A percentile compares a stretch with the other conserved stretches of the same genome.
Conservation (phyloP, 768 basidiomycete species). For the Tricholoma terreum region DNA sequence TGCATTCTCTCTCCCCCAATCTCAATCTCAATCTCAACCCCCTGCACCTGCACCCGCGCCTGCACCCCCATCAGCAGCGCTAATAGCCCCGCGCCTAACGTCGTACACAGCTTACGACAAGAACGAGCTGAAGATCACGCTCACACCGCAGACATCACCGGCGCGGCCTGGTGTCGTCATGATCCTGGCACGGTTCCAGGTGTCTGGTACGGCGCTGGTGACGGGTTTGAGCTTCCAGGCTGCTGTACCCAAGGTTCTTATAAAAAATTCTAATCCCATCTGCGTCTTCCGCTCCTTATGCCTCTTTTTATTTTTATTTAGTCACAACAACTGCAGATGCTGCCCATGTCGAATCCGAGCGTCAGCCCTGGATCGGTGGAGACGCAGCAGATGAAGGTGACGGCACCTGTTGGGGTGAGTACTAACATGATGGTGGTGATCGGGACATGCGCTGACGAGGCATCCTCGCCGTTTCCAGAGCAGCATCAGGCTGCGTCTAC, state of each 20-base stretch:
- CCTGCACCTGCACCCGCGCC: slow-evolving; percentile 24
- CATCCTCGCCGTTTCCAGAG: slow-evolving; percentile 46
- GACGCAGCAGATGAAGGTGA: slow-evolving; percentile 93
- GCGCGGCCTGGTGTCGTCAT: slow-evolving; percentile 86
- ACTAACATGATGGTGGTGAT: not conserved
- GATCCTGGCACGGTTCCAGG: slow-evolving; percentile 85
- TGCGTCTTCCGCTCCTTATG: not conserved
- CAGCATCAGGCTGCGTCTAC: slow-evolving; percentile 77
- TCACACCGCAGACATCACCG: slow-evolving; percentile 83
- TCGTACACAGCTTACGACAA: slow-evolving; percentile 90
- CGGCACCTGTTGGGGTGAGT: slow-evolving; percentile 84
- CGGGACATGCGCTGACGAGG: slow-evolving; percentile 7
- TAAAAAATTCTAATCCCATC: not conserved
- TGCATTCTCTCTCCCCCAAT: slow-evolving; percentile 35
- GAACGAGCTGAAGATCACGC: slow-evolving; percentile 82
- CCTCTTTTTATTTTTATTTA: slow-evolving; percentile 27
- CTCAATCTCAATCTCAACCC: slow-evolving; percentile 32
- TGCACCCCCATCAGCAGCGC: slow-evolving; percentile 26
- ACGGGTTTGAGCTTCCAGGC: slow-evolving; percentile 89
- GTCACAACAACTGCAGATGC: slow-evolving; percentile 97
- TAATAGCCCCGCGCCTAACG: slow-evolving; percentile 51
- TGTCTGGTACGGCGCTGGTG: slow-evolving; percentile 49
- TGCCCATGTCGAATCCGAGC: slow-evolving; percentile 89
- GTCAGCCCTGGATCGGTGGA: slow-evolving; percentile 77
- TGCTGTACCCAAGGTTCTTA: slow-evolving; percentile 85